These are phyloP conservation scores for Xylaria castorea DNA, from an alignment of 495 filamentous ascomycete species.

Conservation along the genomic window DNA sequence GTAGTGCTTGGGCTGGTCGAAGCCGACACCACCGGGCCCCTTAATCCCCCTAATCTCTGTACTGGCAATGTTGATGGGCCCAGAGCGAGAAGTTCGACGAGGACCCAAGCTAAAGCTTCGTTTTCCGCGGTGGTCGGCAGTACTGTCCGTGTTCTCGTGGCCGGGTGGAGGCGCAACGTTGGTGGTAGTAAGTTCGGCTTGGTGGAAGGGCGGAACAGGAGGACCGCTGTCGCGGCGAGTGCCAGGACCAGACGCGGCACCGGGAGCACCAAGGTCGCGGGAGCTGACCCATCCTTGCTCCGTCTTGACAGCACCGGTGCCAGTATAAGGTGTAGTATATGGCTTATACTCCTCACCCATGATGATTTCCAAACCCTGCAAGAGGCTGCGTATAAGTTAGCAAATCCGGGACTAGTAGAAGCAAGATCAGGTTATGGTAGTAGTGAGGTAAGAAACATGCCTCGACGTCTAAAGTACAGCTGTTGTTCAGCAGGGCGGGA, in stretches of 20 bases:
- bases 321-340: conserved; percentile 37
- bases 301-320: conserved; percentile 30
- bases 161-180: conserved; percentile 13
- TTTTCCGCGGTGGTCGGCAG: not conserved
- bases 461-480: not conserved
- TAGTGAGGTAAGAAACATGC: not conserved
- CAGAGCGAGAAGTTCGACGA: conserved; percentile 10
- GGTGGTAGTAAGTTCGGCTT: conserved; percentile 15
- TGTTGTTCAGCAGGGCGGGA: not conserved
- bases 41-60: conserved; percentile 17
- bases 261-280: conserved; percentile 22
- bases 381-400: not conserved
- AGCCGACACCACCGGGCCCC: conserved; percentile 21
- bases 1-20: conserved; percentile 23
- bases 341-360: conserved; percentile 29
- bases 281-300: conserved; percentile 28
- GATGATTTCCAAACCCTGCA: conserved; percentile 2
- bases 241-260: conserved; percentile 48
- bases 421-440: not conserved
- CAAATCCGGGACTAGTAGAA: not conserved
- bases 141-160: not conserved
- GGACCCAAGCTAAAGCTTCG: not conserved
- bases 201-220: conserved; percentile 23
- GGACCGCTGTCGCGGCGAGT: conserved; percentile 11
- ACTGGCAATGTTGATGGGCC: not conserved